A percentile compares a stretch with the other conserved stretches of the same genome.
phyloP scores from a whole-genome alignment of 371 early-diverging fungal genomes.

The Zopfochytrium polystomum region DNA sequence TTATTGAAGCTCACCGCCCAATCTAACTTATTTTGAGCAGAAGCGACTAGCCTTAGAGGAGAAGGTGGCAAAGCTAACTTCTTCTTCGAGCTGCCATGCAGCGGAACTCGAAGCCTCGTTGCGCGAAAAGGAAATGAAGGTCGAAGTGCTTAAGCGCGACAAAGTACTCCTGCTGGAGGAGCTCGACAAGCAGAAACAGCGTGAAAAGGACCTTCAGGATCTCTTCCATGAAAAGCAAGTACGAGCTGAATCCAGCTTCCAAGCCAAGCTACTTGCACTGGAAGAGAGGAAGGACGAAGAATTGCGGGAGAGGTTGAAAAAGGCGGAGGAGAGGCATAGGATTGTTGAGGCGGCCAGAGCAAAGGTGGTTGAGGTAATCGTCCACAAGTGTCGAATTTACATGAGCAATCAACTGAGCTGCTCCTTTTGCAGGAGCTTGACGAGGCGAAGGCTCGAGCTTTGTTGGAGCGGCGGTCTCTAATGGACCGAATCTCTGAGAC shows the following conservation, averaged over 20 bases:
- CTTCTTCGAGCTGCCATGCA: constrained; percentile 10
- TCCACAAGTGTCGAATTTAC: no score
- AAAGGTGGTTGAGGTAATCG: constrained; percentile 23
- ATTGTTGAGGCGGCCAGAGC: constrained; percentile 20
- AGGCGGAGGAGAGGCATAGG: constrained; percentile 33
- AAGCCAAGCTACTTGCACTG: constrained; percentile 20
- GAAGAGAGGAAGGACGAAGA: constrained; percentile 34
- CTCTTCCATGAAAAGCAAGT: constrained; percentile 28
- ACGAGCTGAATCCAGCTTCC: constrained; percentile 24
- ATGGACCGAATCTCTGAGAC: constrained; percentile 27
- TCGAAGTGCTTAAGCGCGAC: constrained; percentile 38
- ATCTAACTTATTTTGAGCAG: constrained; percentile 5
- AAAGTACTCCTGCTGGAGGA: constrained; percentile 39
- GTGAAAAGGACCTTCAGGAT: constrained; percentile 25
- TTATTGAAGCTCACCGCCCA: neutral
- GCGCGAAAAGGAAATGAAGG: constrained; percentile 32
- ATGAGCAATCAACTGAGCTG: no score
- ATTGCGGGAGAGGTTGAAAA: constrained; percentile 15
- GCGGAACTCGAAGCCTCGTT: constrained; percentile 35
- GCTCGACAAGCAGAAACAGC: constrained; percentile 34
- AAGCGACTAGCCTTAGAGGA: constrained; percentile 22
- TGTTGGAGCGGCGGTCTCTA: constrained; percentile 36
- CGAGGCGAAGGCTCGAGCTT: constrained; percentile 10
- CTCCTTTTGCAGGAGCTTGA: no score
- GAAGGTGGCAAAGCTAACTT: neutral